Conservation (phyloP, 441 rosid species). For the Viola pubescens region DNA sequence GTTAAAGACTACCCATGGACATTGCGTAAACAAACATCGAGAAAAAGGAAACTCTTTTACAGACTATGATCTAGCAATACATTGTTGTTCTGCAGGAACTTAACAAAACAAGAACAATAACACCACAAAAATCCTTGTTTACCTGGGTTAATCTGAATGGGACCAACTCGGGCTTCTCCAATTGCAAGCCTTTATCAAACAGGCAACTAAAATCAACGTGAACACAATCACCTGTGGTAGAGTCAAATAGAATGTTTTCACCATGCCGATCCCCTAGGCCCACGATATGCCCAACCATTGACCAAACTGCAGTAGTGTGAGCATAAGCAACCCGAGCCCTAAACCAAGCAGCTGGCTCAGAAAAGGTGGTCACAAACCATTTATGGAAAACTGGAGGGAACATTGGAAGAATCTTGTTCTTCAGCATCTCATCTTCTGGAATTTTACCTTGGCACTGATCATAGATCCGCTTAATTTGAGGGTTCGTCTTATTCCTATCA, state of each 20-base stretch:
- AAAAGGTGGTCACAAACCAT: conserved; percentile 95
- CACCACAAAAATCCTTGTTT: conserved; percentile 14
- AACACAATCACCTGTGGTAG: conserved; percentile 97
- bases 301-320: conserved; percentile 99
- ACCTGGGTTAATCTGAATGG: conserved; percentile 99
- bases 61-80: too few species aligned
- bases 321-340: conserved; percentile 97
- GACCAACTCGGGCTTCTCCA: conserved; percentile 99
- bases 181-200: conserved; percentile 93
- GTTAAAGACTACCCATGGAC: too few species aligned
- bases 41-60: too few species aligned
- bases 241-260: conserved; percentile 97
- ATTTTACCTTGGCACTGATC: conserved; percentile 81
- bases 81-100: too few species aligned
- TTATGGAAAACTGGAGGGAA: conserved; percentile 96
- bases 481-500: conserved; percentile 92
- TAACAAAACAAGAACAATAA: too few species aligned
- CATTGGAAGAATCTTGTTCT: conserved; percentile 89
- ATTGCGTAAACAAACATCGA: too few species aligned
- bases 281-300: conserved; percentile 99
- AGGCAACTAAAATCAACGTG: conserved; percentile 99
- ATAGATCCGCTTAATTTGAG: conserved; percentile 81
- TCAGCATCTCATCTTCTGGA: conserved; percentile 91
- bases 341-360: conserved; percentile 99
- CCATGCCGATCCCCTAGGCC: conserved; percentile 99